Evolutionary conservation across 2,329 filamentous ascomycete species (phyloP), one percentile per base, ranked within the genome.

Genomic region (Phymatotrichopsis omnivora): DNA sequence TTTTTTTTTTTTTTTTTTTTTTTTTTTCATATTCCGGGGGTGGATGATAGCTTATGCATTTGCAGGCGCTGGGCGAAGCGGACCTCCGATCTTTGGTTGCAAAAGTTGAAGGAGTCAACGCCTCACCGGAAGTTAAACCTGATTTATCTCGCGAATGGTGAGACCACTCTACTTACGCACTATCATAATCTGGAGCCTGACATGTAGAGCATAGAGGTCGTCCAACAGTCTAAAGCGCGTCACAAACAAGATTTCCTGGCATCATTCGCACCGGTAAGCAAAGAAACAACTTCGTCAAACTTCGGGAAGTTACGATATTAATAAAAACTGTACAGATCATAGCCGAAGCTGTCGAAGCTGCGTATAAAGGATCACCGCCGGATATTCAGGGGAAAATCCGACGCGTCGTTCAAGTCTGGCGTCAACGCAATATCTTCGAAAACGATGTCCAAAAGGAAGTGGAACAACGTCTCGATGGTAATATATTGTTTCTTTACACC

Each of bases 71-170:
- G 95, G 66, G 89, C 93, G 42, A 85, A 94, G 57, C 79, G 84
- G 52, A 95, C 89, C 16, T 87, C 85, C 16, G 80, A 89, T 62
- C 74, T 96, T 42, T 98, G 91, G 91, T 71, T 93, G 52, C 81
- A 91, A 57, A 79, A 84, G 50, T 70, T 98, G 49, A 91, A 86
- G 60, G 89, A 96, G 57, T 86, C 85, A 1, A 77, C 82, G 5
- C 80, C 84, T 50, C 76, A 80, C 49, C 95, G 94, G 65, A 78
- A 86, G 57, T 70, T 98, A 49, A 94, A 86, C 58, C 71, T 96
- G 54, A 76, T 98, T 53, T 98, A 98, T 63, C 80, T 98, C 45
- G 87, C 87, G 53, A 98, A 98, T 64, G 85, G 85, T 91, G n/a
- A 36, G 48, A 41, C 36, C 14, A 38, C 27, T 12, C n/a, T 25